Conservation (phyloP, 176 grass and related monocot genomes). For the Zoysia japonica region DNA sequence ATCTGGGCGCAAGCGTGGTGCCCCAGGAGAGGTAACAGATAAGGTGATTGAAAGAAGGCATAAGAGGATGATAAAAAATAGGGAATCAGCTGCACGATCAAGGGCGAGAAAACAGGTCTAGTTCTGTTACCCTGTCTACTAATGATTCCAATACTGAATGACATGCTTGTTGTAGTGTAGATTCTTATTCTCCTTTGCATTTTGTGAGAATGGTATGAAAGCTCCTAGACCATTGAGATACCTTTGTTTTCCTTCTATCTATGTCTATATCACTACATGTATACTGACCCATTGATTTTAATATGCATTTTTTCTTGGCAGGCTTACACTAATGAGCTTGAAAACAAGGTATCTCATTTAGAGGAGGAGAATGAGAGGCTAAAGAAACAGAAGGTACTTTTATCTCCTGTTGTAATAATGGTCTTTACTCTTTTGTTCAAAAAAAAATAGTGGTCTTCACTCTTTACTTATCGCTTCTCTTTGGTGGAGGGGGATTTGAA, state of each 20-base stretch:
- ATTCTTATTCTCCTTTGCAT: background rate
- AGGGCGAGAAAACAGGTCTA: conserved; percentile 95
- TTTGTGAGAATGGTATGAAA: conserved; percentile 20
- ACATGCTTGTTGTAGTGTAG: background rate
- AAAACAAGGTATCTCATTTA: conserved; percentile 83
- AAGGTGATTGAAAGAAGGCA: conserved; percentile 86
- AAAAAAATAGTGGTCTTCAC: too few relatives aligned
- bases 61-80: conserved; percentile 99
- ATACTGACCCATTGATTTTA: background rate
- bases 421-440: background rate
- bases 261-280: background rate
- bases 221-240: background rate
- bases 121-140: background rate
- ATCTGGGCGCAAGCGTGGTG: conserved; percentile 46
- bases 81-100: conserved; percentile 94
- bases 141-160: conserved; percentile 9
- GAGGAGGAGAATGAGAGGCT: conserved; percentile 80
- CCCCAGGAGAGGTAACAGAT: conserved; percentile 50
- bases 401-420: conserved; percentile 18
- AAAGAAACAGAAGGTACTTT: conserved; percentile 87
- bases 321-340: conserved; percentile 97
- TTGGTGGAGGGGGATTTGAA: background rate
- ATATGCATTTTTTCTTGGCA: conserved; percentile 39
- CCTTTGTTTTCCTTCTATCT: background rate
- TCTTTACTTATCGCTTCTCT: background rate